Conservation (phyloP, 208 protist species). For the Angomonas ambiguus region DNA sequence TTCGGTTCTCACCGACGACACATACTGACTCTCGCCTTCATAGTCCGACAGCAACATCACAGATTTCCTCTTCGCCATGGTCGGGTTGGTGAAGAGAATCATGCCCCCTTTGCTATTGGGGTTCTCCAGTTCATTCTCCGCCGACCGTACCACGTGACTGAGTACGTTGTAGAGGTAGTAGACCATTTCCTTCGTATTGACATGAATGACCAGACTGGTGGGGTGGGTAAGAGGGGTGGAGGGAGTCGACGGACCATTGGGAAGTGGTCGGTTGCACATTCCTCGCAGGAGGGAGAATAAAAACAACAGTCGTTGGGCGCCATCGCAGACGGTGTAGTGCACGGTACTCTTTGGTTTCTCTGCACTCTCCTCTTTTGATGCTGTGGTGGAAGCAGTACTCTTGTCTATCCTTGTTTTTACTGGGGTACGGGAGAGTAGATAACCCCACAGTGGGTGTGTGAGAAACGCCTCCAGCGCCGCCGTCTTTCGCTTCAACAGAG, state of each 20-base stretch:
- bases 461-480: slow-evolving; percentile 5
- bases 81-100: not conserved
- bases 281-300: slow-evolving; percentile 55
- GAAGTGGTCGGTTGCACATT: too few species aligned
- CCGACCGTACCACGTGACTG: slow-evolving; percentile 19
- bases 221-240: too few species aligned
- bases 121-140: not conserved
- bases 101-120: not conserved
- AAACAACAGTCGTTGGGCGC: slow-evolving; percentile 53
- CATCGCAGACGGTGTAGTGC: slow-evolving; percentile 56
- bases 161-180: slow-evolving; percentile 56
- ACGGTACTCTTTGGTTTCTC: slow-evolving; percentile 22
- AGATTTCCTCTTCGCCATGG: not conserved
- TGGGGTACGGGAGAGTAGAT: slow-evolving; percentile 14
- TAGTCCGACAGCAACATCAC: slow-evolving; percentile 59
- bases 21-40: slow-evolving; percentile 46
- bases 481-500: slow-evolving; percentile 8
- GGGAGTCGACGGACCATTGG: too few species aligned
- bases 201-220: slow-evolving; percentile 66
- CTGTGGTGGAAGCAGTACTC: not conserved
- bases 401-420: not conserved
- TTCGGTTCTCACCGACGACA: slow-evolving; percentile 16
- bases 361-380: not conserved
- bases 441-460: slow-evolving; percentile 11
- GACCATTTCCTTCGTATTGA: slow-evolving; percentile 55